A percentile compares a stretch with the other conserved stretches of the same genome.
phyloP scores from a whole-genome alignment of 2,329 filamentous ascomycete genomes.

The Fonsecaea erecta region DNA sequence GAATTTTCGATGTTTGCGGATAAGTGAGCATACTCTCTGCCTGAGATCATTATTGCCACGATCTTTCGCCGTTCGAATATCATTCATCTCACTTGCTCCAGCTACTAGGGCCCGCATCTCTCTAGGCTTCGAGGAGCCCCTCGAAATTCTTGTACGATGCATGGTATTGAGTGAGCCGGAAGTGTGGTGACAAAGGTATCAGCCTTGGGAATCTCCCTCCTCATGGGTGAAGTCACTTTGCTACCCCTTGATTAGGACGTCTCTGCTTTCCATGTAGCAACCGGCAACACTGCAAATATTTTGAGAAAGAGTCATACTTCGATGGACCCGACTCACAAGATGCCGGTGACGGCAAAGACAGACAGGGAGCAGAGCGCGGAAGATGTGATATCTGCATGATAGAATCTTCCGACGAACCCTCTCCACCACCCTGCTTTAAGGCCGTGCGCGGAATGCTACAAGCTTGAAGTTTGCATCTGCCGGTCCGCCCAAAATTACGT shows the following conservation, averaged over 20 bases:
- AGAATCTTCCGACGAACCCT: neutral
- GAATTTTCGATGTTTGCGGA: too few relatives aligned
- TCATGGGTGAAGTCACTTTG: neutral
- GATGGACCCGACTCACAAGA: slow-evolving; percentile 35
- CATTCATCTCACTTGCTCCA: too few relatives aligned
- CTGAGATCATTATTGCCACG: too few relatives aligned
- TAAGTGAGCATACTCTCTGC: too few relatives aligned
- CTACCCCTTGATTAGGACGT: slow-evolving; percentile 42
- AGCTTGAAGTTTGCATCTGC: neutral
- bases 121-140: too few relatives aligned
- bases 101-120: too few relatives aligned
- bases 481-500: neutral
- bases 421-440: neutral
- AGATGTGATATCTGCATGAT: neutral
- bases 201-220: neutral
- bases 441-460: neutral
- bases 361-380: neutral
- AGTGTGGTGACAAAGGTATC: slow-evolving; percentile 56
- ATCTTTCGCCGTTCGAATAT: too few relatives aligned
- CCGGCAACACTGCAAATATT: slow-evolving; percentile 48
- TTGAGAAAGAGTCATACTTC: slow-evolving; percentile 48
- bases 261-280: slow-evolving; percentile 48
- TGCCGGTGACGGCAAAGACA: neutral
- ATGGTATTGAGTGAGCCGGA: too few relatives aligned
- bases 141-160: too few relatives aligned